Base-by-base conservation (phyloP, 345 rosid species). In the Arabis alpina region DNA sequence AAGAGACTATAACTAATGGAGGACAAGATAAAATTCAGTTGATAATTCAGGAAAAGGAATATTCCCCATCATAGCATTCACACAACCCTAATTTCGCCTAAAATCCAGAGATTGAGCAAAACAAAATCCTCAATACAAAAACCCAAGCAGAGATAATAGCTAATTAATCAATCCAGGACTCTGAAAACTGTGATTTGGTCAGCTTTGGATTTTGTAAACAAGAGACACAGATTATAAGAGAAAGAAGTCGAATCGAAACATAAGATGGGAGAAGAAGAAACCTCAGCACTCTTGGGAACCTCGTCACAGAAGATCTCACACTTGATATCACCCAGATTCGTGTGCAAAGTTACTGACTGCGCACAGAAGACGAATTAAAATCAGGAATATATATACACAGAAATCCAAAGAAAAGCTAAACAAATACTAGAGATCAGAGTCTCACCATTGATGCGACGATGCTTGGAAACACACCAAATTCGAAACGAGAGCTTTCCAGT, bases 261-360 rank as follows among this genome's bases (percentile, higher is more conserved):
- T 5, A 28, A 28, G 32, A 6, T 6, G 8, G 37, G 37, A 34
- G 37, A 34, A 23, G 0, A 54, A 63, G 9, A 43, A 43, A 55
- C 99, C 99, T 91, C 98, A 27, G 97, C 88, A 40, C 92, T 77
- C 77, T 94, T 94, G 54, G 96, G 81, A 42, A 89, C 99, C 78
- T 91, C 98, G 77, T 94, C 98, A 54, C 99, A 94, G 71, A 83
- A 85, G 81, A 94, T 81, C 83, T 94, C 99, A 77, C 99, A 91
- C 84, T 94, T 94, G 71, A 94, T 85, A 73, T 94, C 99, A 11
- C 98, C 99, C 15, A 94, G 96, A 79, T 89, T 94, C 32, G 98
- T 94, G 84, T 91, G 98, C 69, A 94, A 75, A n/a, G 99, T 94
- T 49, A 91, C 98, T 3, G 98, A 87, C 99, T 94, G 85, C 77